Base-by-base conservation (phyloP, 2,329 filamentous ascomycete genomes). In the Penicillium sp. region DNA sequence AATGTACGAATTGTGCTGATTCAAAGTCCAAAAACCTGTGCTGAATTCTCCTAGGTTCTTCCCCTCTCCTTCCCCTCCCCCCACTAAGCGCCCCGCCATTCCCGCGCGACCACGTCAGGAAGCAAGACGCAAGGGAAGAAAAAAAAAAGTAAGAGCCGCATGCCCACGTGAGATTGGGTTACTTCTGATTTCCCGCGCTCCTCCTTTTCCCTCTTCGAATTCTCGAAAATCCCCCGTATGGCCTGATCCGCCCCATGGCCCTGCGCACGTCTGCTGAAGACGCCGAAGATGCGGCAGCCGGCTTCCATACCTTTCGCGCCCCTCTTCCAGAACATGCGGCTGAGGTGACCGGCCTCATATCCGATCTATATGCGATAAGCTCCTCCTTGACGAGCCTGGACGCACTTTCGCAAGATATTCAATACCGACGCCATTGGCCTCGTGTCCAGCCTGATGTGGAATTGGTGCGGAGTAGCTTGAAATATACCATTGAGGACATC, bases 351-450 rank as follows among this genome's bases (percentile, higher is more conserved):
- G 75, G 75, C 31, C 70, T 82, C 27, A 81, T 86, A 52, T 78
- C 80, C 54, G 78, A 83, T 58, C 76, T 86, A 24, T 84, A 82
- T 65, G 76, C 77, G 51, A 81, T 86, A 67, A 82, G 81, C 55
- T 75, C 78, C 48, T 75, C 74, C 9, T 72, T 87, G 24, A 78
- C 78, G 46, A 73, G 72, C 43, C 71, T 87, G 39, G 76, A 82
- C 43, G 73, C 74, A 49, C 69, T 78, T 27, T 69, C 81, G 29
- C 71, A 73, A 14, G 68, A 75, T 55, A 72, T 73, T 27, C 72
- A 68, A 16, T 76, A 78, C 66, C 73, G 67, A 21, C 66, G 68
- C 39, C 73, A 71, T 27, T 74, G 78, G 58, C 63, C 67, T 45
- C 68, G 70, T 44, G 79, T 83, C 49, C 64, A 74, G 21, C 66